Base-by-base conservation (phyloP, 805 yeast species). In the Scheffersomyces coipomensis region DNA sequence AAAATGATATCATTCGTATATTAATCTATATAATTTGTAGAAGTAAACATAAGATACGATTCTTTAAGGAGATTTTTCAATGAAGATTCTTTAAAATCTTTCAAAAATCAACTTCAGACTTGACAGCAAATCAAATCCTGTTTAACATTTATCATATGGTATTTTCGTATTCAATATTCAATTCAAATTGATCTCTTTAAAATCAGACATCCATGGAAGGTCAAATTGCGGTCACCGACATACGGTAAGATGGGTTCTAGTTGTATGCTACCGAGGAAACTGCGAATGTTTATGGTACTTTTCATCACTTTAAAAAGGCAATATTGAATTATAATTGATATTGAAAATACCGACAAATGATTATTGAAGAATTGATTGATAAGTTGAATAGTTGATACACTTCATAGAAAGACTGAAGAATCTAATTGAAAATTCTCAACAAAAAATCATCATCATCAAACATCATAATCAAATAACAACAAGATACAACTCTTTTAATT, bases 161-260 rank as follows among this genome's bases (percentile, higher is more conserved):
- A n/a, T n/a, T n/a, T n/a, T n/a, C n/a, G n/a, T n/a, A n/a, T n/a
- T n/a, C n/a, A n/a, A n/a, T n/a, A n/a, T n/a, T n/a, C n/a, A n/a
- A n/a, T n/a, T n/a, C n/a, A n/a, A n/a, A n/a, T n/a, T n/a, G n/a
- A n/a, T n/a, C n/a, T 21, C 9, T 21, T 21, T 36, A 19, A 36
- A 39, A 79, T 85, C 93, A 84, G 93, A 85, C 93, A 84, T 85
- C 90, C 93, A 81, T 79, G 90, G 91, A 85, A 84, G 91, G 87
- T 68, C 73, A 48, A 57, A 61, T 73, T 74, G 88, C 93, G 91
- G 90, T 83, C 90, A 85, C 89, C 70, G 88, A 66, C 78, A 73
- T 75, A 79, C 83, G 65, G 78, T 75, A 27, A 27, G 30, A 74
- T 84, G 85, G 90, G 90, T 83, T 84, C 88, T 66, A 68, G 18